Evolutionary conservation across 1,284 basidiomycete species (phyloP), one percentile per base, ranked within the genome.

Genomic region (Melampsora occidentalis): DNA sequence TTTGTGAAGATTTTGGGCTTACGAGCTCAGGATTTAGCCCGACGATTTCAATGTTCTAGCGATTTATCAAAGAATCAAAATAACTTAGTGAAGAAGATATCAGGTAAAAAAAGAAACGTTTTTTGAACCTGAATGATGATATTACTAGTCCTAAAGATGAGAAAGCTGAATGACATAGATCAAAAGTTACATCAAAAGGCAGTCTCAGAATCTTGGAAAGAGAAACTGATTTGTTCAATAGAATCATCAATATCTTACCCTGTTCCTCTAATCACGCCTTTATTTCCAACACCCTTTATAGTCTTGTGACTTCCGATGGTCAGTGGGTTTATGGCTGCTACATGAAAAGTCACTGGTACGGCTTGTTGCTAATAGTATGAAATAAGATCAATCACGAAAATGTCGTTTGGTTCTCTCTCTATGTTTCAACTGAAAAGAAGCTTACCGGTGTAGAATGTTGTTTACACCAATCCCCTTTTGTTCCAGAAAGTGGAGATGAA

Each of bases 21-120:
- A 76, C 72, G 5, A 63, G 46, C 0, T 62, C 53, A 6, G 72
- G 72, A 76, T 76, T 76, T 1, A 76, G 49, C 31, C 46, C 42
- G 20, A 49, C 68, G 46, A 76, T 61, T 16, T 61, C 33, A 33
- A 76, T 59, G 46, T 68, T 68, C 72, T 76, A 35, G 5, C 7
- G 25, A 25, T 25, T 25, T 25, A 25, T 25, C 25, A 25, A 25
- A 25, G 25, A 25, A 25, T 25, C 25, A 25, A 25, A 25, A 25
- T 25, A 25, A 0, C 25, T 25, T 25, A 25, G 25, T 25, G 1
- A 25, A 25, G 25, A 39, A 14, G 51, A 53, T 53, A 14, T 53
- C 16, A 25, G 22, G 14, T 18, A 14, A 20, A 53, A 25, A 16
- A 53, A 53, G 5, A 18, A 53, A 53, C 6, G 35, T 53, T 16